A percentile compares a stretch with the other conserved stretches of the same genome.
phyloP scores from a whole-genome alignment of 2,329 filamentous ascomycete genomes.

The Davidsoniella virescens region DNA sequence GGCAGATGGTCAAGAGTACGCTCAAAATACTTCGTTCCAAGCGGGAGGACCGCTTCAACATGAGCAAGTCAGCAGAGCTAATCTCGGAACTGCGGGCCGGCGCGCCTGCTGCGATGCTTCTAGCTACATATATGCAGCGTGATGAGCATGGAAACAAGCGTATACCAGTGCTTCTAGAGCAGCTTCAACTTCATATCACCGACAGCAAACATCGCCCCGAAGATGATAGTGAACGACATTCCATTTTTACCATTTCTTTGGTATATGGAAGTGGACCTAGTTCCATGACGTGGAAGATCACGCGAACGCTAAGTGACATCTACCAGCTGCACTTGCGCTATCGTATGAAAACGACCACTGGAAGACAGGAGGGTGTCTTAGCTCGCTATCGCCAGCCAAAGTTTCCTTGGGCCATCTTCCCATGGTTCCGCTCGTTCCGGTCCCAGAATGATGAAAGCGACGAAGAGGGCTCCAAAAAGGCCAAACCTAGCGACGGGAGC shows the following conservation, averaged over 20 bases:
- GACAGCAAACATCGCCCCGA: slow-evolving; percentile 59
- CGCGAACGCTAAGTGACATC: slow-evolving; percentile 76
- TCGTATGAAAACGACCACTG: slow-evolving; percentile 65
- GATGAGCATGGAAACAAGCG: slow-evolving; percentile 92
- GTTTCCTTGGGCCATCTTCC: slow-evolving; percentile 79
- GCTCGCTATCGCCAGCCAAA: slow-evolving; percentile 59
- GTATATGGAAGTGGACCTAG: slow-evolving; percentile 94
- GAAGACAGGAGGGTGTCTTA: slow-evolving; percentile 22
- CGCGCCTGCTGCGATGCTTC: slow-evolving; percentile 79
- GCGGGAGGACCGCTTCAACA: slow-evolving; percentile 79
- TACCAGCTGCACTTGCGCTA: slow-evolving; percentile 87
- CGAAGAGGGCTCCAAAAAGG: slow-evolving; percentile 28
- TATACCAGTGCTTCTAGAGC: slow-evolving; percentile 87
- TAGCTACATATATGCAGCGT: slow-evolving; percentile 94
- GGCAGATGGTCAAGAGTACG: slow-evolving; percentile 84
- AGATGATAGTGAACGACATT: slow-evolving; percentile 51
- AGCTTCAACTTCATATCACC: slow-evolving; percentile 74
- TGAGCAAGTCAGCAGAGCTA: slow-evolving; percentile 86
- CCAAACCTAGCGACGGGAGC: slow-evolving; percentile 1
- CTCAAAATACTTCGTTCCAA: slow-evolving; percentile 63
- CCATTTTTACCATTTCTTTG: slow-evolving; percentile 77
- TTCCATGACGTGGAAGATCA: slow-evolving; percentile 90
- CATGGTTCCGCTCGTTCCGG: slow-evolving; percentile 68
- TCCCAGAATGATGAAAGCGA: slow-evolving; percentile 67
- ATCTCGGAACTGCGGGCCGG: slow-evolving; percentile 90